Conservation (phyloP, 331 rosid species). For the Cydonia oblonga region DNA sequence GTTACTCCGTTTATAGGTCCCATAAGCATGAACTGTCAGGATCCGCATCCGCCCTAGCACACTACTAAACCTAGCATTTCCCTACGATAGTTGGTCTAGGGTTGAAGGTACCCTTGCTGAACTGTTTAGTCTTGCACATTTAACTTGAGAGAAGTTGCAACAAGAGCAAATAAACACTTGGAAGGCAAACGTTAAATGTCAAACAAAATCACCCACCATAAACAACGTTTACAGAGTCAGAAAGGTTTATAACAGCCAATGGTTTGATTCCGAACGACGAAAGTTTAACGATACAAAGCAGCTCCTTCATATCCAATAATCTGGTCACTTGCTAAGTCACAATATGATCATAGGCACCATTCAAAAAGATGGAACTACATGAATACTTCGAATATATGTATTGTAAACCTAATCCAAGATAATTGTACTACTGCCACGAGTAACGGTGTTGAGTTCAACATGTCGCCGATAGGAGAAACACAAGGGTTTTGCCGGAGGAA, state of each 20-base stretch:
- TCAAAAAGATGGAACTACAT: not conserved
- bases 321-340: not conserved
- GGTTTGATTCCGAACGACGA: not conserved
- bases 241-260: not conserved
- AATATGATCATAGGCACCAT: not conserved
- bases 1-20: not conserved
- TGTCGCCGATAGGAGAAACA: not conserved
- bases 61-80: not conserved
- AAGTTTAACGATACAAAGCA: not conserved
- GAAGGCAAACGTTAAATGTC: not conserved
- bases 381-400: not conserved
- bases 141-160: not conserved
- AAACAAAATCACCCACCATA: not conserved
- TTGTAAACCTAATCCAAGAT: not conserved
- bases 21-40: not conserved
- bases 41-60: not conserved
- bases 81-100: not conserved
- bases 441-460: constrained; percentile 10
- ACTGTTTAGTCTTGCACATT: not conserved
- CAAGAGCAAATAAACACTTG: not conserved
- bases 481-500: too few relatives aligned
- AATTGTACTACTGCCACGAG: constrained; percentile 12
- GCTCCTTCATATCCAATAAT: not conserved
- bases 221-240: not conserved
- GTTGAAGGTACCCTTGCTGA: not conserved